These are phyloP conservation scores for Ulota crispa DNA, from an alignment of 225 moss, liverwort and hornwort genomes.

Conservation along the genomic window DNA sequence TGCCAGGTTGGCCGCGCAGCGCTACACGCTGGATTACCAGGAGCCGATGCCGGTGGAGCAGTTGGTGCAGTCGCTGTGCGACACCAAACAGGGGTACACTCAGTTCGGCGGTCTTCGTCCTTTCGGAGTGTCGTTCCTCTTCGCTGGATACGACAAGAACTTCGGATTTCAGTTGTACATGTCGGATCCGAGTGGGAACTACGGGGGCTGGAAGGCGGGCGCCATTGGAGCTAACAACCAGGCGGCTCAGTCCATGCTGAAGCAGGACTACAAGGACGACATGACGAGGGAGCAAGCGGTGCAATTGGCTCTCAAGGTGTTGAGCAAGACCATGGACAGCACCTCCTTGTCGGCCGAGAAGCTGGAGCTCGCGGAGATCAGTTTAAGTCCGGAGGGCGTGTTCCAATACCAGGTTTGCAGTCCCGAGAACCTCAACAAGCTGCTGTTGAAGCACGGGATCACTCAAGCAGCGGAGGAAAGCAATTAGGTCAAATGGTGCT, in stretches of 20 bases:
- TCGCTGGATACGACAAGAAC: slow-evolving; percentile 34
- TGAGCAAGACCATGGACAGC: slow-evolving; percentile 36
- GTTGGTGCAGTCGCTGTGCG: slow-evolving; percentile 30
- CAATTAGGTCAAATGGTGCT: slow-evolving; percentile 29
- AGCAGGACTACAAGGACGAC: slow-evolving; percentile 35
- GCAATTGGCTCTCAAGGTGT: slow-evolving; percentile 32
- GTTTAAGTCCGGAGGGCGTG: slow-evolving; percentile 25
- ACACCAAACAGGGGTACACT: slow-evolving; percentile 27
- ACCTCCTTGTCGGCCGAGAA: slow-evolving; percentile 31
- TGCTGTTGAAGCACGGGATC: slow-evolving; percentile 85
- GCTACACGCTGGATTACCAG: slow-evolving; percentile 23
- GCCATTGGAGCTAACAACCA: slow-evolving; percentile 33
- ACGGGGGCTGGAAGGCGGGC: slow-evolving; percentile 34
- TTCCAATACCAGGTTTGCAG: slow-evolving; percentile 33
- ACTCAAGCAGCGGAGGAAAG: slow-evolving; percentile 71
- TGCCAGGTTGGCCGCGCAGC: slow-evolving; percentile 23
- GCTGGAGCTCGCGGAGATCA: slow-evolving; percentile 33
- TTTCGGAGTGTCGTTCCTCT: slow-evolving; percentile 28
- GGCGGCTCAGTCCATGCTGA: slow-evolving; percentile 33
- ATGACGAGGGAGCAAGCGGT: slow-evolving; percentile 29
- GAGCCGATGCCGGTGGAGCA: slow-evolving; percentile 34
- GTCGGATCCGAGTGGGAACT: slow-evolving; percentile 35
- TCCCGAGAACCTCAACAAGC: slow-evolving; percentile 60
- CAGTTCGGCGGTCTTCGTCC: slow-evolving; percentile 32
- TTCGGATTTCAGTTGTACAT: slow-evolving; percentile 31